phyloP scores from a whole-genome alignment of 2,329 filamentous ascomycete genomes.

The Claviceps capensis region DNA sequence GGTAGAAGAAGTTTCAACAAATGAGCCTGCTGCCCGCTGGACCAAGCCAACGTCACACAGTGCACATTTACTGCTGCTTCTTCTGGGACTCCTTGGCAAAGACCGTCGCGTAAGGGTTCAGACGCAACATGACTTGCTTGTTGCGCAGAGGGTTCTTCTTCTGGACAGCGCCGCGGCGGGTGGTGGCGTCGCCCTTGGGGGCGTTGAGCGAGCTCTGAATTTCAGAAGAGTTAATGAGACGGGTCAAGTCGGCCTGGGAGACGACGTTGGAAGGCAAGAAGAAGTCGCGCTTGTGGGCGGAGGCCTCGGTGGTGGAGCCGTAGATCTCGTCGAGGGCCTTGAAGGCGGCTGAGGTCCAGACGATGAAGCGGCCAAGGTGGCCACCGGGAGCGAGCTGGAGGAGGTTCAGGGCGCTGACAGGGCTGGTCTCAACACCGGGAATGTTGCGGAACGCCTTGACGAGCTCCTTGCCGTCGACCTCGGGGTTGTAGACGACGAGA shows the following conservation, averaged over 20 bases:
- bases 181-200: constrained; percentile 77
- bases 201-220: constrained; percentile 90
- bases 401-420: constrained; percentile 90
- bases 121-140: constrained; percentile 95
- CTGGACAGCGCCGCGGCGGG: constrained; percentile 83
- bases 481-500: constrained; percentile 93
- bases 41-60: not conserved
- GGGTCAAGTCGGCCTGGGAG: constrained; percentile 85
- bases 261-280: constrained; percentile 86
- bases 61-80: constrained; percentile 17
- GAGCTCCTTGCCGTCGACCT: constrained; percentile 88
- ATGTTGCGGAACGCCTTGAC: constrained; percentile 97
- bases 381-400: constrained; percentile 98
- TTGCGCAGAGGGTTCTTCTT: constrained; percentile 99
- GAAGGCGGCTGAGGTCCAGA: constrained; percentile 98
- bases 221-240: constrained; percentile 98
- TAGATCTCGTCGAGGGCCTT: constrained; percentile 94
- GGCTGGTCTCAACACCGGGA: constrained; percentile 90
- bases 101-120: constrained; percentile 93
- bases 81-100: constrained; percentile 57
- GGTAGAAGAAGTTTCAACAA: not conserved
- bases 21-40: not conserved
- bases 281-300: constrained; percentile 97
- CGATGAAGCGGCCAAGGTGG: constrained; percentile 95
- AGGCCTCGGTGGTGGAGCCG: constrained; percentile 79